A percentile compares a stretch with the other conserved stretches of the same genome.
These are phyloP conservation scores for Yarrowia sp. DNA, from an alignment of 805 yeast genomes.

Conservation along the genomic window DNA sequence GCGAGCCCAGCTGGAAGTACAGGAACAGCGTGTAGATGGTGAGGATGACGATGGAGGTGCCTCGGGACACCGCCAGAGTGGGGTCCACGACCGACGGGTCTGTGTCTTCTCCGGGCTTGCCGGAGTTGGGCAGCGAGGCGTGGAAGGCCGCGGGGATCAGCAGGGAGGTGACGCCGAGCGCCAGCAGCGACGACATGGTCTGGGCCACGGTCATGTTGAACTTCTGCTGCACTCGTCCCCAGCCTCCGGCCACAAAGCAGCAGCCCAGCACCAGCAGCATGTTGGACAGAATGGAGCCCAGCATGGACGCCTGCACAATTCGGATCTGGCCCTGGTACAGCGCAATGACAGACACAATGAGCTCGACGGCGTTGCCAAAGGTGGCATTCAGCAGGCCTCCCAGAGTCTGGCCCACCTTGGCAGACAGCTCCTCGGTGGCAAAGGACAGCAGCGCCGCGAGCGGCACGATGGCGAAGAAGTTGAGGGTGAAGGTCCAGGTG, in stretches of 20 bases:
- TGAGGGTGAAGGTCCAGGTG: slow-evolving; percentile 66
- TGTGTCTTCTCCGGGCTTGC: slow-evolving; percentile 45
- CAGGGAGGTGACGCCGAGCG: slow-evolving; percentile 86
- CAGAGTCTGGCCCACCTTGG: slow-evolving; percentile 85
- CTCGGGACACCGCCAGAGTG: slow-evolving; percentile 80
- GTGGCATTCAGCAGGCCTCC: slow-evolving; percentile 97
- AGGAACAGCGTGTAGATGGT: slow-evolving; percentile 78
- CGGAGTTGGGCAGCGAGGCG: slow-evolving; percentile 64
- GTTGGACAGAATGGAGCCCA: slow-evolving; percentile 91
- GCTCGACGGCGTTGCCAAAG: slow-evolving; percentile 96
- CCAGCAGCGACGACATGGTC: slow-evolving; percentile 94
- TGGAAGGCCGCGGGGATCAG: slow-evolving; percentile 96
- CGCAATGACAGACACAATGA: slow-evolving; percentile 93
- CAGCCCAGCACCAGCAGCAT: slow-evolving; percentile 91
- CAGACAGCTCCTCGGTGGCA: slow-evolving; percentile 92
- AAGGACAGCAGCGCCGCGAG: slow-evolving; percentile 87
- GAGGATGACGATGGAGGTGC: slow-evolving; percentile 81
- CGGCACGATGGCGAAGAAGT: slow-evolving; percentile 90
- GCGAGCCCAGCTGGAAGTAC: slow-evolving; percentile 88
- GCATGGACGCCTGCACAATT: slow-evolving; percentile 96
- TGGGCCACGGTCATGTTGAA: slow-evolving; percentile 98
- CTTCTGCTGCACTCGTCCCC: slow-evolving; percentile 80
- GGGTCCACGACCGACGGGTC: slow-evolving; percentile 52
- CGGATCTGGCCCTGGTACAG: slow-evolving; percentile 83
- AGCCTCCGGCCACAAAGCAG: slow-evolving; percentile 92